Base-by-base conservation (phyloP, 805 yeast genomes). In the Metschnikowia lachancei region DNA sequence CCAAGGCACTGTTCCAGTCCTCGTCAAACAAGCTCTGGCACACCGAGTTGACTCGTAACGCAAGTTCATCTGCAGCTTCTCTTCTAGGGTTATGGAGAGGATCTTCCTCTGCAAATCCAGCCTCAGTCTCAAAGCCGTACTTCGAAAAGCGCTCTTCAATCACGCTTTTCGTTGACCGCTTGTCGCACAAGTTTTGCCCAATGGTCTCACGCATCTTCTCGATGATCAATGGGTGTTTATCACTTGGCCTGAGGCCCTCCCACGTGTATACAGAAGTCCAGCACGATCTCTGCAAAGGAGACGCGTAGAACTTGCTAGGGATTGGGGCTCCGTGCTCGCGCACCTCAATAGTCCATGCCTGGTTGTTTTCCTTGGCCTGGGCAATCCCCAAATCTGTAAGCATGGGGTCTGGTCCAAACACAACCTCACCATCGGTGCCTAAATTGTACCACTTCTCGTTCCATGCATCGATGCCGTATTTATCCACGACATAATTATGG, bases 271-370 rank as follows among this genome's bases (percentile, higher is more conserved):
- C 65, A 51, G 77, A 67, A 0, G 89, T 83, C 54, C 75, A 74
- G n/a, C 77, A 66, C 18, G 86, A 78, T 55, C 89, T 70, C 39
- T 83, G 80, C 64, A 83, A 74, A 0, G 89, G 88, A 1, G 86
- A 81, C 24, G 75, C 73, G 59, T 76, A 83, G 51, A 77, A 80
- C 36, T 64, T 68, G 18, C 72, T 61, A 0, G 88, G 88, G n/a
- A 78, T 52, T 4, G 83, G 80, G 3, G 79, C 78, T 2, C 81
- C 76, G n/a, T 50, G 40, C n/a, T 64, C 59, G 7, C 46, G 53
- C 5, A 78, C 53, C 53, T 82, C 76, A 6, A 57, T 49, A n/a
- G 38, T 38, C 79, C 82, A 76, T 5, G 67, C 69, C 17, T 55
- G 57, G 48, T 72, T 63, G 57, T 78, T 72, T 36, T 70, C 76